A percentile compares a stretch with the other conserved stretches of the same genome.
Conservation (phyloP, 129 eudicot genomes). For the Ambrosia trifida region DNA sequence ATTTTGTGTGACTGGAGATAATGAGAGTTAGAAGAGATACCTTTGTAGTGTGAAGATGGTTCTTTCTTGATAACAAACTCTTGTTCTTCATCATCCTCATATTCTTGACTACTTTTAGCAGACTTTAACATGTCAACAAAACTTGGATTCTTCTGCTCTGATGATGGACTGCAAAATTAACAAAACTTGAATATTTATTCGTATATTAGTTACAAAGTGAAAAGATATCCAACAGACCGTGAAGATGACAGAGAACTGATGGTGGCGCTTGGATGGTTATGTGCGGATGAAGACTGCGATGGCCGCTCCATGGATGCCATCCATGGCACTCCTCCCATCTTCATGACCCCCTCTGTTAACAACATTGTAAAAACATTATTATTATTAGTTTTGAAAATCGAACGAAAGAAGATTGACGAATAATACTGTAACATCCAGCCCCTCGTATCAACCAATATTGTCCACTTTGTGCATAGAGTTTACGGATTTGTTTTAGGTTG, state of each 20-base stretch:
- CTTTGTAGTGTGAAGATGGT: constrained; percentile 63
- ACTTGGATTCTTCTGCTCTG: constrained; percentile 62
- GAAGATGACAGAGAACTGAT: constrained; percentile 71
- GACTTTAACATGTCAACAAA: constrained; percentile 87
- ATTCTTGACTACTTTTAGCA: constrained; percentile 55
- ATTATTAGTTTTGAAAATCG: not conserved
- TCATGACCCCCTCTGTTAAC: constrained; percentile 41
- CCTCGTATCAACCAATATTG: too few relatives aligned
- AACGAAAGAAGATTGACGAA: not conserved
- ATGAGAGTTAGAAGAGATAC: constrained; percentile 31
- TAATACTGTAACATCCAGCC: not conserved
- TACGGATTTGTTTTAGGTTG: too few relatives aligned
- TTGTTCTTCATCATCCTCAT: constrained; percentile 79
- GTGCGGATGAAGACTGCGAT: constrained; percentile 76
- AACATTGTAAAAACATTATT: not conserved
- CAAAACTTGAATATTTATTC: not conserved
- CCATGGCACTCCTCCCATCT: constrained; percentile 63
- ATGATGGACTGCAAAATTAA: constrained; percentile 54
- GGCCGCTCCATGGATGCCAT: constrained; percentile 57
- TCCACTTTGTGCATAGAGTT: too few relatives aligned
- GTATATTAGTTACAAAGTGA: not conserved
- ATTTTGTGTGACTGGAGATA: not conserved
- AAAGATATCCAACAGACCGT: constrained; percentile 53
- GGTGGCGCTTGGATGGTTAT: constrained; percentile 43
- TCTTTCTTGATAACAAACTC: constrained; percentile 77